Percentiles rank a stretch among this genome's conserved stretches.
Conservation (phyloP, 345 rosid species). For the Moricandia arvensis region DNA sequence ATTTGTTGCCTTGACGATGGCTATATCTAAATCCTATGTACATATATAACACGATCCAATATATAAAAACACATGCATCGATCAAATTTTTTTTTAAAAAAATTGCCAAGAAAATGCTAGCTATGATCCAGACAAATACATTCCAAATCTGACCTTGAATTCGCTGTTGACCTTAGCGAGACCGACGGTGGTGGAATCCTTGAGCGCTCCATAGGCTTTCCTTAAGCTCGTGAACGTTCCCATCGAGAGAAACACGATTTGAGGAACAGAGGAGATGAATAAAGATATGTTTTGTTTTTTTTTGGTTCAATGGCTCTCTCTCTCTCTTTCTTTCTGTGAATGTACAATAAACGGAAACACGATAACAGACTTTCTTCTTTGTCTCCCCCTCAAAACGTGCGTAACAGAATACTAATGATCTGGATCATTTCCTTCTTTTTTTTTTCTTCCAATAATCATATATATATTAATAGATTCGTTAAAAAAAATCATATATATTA, state of each 20-base stretch:
- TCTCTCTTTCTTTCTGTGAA: too few species aligned
- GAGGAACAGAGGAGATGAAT: constrained; percentile 1
- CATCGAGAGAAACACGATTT: constrained; percentile 37
- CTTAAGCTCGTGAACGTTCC: constrained; percentile 79
- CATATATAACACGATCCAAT: constrained; percentile 12
- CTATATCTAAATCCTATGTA: constrained; percentile 77
- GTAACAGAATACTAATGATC: constrained; percentile 37
- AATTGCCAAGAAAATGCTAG: too few species aligned
- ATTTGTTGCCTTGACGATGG: constrained; percentile 93
- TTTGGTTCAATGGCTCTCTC: not conserved
- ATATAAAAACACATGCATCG: not conserved
- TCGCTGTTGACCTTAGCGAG: constrained; percentile 99
- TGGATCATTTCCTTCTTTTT: too few species aligned
- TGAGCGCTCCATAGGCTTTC: constrained; percentile 95
- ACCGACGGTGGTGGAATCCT: constrained; percentile 95
- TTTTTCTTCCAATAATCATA: not conserved
- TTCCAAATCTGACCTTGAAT: constrained; percentile 59
- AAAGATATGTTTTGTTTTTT: not conserved
- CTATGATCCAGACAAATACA: too few species aligned
- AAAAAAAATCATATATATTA: not conserved
- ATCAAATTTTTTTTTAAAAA: too few species aligned
- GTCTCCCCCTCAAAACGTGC: constrained; percentile 39
- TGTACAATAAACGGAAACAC: not conserved
- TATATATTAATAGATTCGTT: too few species aligned
- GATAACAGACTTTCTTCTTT: constrained; percentile 17